Conservation (phyloP, 768 basidiomycete species). For the Chalciporus pseudorubinellus region DNA sequence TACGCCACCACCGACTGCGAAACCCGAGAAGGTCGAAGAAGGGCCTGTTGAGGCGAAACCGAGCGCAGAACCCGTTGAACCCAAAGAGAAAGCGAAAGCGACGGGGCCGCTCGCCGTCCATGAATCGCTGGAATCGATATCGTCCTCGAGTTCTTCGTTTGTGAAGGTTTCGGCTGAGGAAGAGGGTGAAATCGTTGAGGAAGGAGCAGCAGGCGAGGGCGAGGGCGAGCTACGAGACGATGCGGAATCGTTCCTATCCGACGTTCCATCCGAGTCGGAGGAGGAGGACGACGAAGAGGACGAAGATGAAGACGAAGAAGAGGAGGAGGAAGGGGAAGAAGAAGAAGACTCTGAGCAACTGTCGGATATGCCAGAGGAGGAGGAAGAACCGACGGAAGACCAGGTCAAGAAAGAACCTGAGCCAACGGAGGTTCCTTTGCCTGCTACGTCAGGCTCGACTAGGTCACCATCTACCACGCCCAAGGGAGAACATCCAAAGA, state of each 20-base stretch:
- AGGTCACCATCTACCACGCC: constrained; percentile 61
- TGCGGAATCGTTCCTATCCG: constrained; percentile 26
- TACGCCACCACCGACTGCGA: not conserved
- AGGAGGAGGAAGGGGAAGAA: constrained; percentile 17
- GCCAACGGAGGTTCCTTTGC: constrained; percentile 16
- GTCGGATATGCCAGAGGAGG: constrained; percentile 12
- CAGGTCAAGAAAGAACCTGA: constrained; percentile 21
- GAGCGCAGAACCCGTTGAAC: not conserved
- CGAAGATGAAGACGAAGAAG: constrained; percentile 20
- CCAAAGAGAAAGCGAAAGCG: constrained; percentile 2
- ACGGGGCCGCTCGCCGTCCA: constrained; percentile 4
- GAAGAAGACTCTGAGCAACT: constrained; percentile 26
- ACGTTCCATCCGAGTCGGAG: constrained; percentile 33
- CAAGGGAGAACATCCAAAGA: constrained; percentile 47
- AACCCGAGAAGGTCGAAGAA: not conserved
- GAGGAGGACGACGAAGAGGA: constrained; percentile 23
- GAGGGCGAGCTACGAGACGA: constrained; percentile 36
- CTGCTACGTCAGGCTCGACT: constrained; percentile 36
- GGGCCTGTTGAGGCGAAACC: not conserved
- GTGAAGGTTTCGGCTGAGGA: constrained; percentile 40
- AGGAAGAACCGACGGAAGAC: constrained; percentile 23
- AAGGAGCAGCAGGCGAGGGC: constrained; percentile 30
- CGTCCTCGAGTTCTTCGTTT: constrained; percentile 48
- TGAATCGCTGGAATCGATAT: constrained; percentile 34
- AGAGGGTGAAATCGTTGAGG: constrained; percentile 28